Evolutionary conservation across 2,329 filamentous ascomycete genomes (phyloP).

Genomic region (Fusarium sp.): DNA sequence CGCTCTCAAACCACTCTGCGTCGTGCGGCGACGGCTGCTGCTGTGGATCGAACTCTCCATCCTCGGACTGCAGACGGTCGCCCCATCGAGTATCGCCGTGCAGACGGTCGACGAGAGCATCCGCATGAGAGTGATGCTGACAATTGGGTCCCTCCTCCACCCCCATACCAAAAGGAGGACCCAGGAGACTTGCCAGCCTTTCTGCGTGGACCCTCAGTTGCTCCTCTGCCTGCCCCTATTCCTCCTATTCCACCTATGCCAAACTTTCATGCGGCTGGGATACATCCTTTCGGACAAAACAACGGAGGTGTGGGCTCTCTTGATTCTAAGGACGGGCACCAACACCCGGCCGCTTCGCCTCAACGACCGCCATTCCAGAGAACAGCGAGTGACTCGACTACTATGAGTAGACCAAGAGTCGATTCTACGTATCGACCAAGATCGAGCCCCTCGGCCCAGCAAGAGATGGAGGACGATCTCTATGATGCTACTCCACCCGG

Average conservation of each 20-base stretch:
- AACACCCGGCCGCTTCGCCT: constrained; percentile 8
- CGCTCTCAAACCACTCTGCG: constrained; percentile 77
- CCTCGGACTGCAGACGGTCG: constrained; percentile 66
- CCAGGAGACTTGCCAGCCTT: constrained; percentile 68
- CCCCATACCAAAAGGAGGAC: constrained; percentile 79
- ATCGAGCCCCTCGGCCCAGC: constrained; percentile 47
- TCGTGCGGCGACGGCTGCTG: constrained; percentile 81
- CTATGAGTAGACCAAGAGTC: constrained; percentile 39
- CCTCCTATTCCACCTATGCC: constrained; percentile 41
- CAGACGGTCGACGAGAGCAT: constrained; percentile 77
- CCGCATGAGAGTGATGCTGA: constrained; percentile 90
- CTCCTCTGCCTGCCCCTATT: constrained; percentile 48
- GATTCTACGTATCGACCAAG: constrained; percentile 45
- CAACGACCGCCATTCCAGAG: constrained; percentile 47
- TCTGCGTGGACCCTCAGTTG: constrained; percentile 61
- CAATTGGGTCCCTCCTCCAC: constrained; percentile 88
- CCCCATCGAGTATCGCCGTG: constrained; percentile 72
- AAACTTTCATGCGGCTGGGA: neutral
- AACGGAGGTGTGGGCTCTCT: neutral
- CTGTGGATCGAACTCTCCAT: constrained; percentile 76
- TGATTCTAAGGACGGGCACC: constrained; percentile 15
- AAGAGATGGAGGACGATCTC: constrained; percentile 55
- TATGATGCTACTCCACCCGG: constrained; percentile 62
- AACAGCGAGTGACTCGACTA: constrained; percentile 52
- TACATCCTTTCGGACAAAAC: neutral